Conservation (phyloP, 768 basidiomycete species). For the Mycena indigotica region DNA sequence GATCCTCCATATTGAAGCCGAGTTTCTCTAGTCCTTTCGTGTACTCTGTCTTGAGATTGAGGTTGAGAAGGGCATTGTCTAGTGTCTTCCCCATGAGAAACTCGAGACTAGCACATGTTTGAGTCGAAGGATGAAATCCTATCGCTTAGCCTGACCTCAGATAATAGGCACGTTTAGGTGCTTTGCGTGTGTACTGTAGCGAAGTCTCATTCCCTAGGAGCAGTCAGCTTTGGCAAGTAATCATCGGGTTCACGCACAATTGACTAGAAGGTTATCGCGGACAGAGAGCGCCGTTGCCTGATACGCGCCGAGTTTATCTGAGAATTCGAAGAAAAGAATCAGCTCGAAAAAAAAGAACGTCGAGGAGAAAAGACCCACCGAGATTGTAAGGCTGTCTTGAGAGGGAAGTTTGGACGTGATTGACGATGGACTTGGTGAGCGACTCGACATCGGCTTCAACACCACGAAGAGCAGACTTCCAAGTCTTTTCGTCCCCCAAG, state of each 20-base stretch:
- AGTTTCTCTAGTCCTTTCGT: constrained; percentile 67
- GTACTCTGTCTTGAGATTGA: constrained; percentile 81
- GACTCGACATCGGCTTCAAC: constrained; percentile 59
- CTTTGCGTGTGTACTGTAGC: constrained; percentile 73
- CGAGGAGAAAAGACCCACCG: constrained; percentile 39
- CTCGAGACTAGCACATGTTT: constrained; percentile 51
- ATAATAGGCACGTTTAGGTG: constrained; percentile 92
- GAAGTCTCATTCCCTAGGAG: constrained; percentile 70
- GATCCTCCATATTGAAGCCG: constrained; percentile 88
- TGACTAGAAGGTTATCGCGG: constrained; percentile 85
- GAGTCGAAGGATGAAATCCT: neutral
- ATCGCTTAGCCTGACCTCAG: constrained; percentile 49
- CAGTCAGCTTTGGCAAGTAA: neutral
- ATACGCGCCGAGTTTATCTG: constrained; percentile 83
- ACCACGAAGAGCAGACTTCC: constrained; percentile 64
- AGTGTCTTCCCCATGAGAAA: constrained; percentile 85
- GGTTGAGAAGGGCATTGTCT: constrained; percentile 70
- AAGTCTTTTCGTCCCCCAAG: constrained; percentile 71
- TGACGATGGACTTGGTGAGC: constrained; percentile 76
- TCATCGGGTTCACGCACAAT: constrained; percentile 51
- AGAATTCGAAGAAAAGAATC: neutral
- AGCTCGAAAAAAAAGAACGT: constrained; percentile 5
- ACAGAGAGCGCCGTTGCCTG: constrained; percentile 88
- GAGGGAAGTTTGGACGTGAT: constrained; percentile 86
- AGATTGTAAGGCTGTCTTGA: constrained; percentile 91